A percentile compares a stretch with the other conserved stretches of the same genome.
Conservation (phyloP, 2,329 filamentous ascomycete genomes). For the Myotisia sp. region DNA sequence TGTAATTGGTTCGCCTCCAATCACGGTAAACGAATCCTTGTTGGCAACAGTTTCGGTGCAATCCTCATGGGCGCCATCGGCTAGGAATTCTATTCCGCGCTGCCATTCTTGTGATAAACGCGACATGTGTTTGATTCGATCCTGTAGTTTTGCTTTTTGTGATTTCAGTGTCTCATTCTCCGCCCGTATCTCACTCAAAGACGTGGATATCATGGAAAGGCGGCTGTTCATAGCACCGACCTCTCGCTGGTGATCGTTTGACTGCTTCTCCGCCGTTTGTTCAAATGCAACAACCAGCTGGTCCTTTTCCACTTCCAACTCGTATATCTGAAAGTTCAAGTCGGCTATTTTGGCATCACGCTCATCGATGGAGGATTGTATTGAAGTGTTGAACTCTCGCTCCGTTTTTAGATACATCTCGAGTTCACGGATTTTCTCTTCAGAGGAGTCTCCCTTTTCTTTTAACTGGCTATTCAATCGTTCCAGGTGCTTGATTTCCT, state of each 20-base stretch:
- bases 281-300: conserved; percentile 15
- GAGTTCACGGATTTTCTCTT: conserved; percentile 22
- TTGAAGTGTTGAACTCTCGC: conserved; percentile 20
- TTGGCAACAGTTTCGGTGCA: conserved; percentile 6
- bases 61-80: no score
- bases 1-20: conserved; percentile 30
- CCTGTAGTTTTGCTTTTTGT: conserved; percentile 24
- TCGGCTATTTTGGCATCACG: conserved; percentile 23
- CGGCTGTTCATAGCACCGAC: conserved; percentile 28
- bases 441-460: conserved; percentile 20
- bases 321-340: conserved; percentile 24
- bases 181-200: conserved; percentile 22
- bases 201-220: conserved; percentile 28
- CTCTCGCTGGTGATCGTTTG: conserved; percentile 22
- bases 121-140: conserved; percentile 24
- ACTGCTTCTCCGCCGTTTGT: conserved; percentile 15
- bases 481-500: conserved; percentile 23
- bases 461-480: conserved; percentile 25
- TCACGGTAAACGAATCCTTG: conserved; percentile 6
- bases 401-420: conserved; percentile 23
- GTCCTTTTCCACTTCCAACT: conserved; percentile 21
- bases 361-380: conserved; percentile 24
- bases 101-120: conserved; percentile 19
- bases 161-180: conserved; percentile 25
- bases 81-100: conserved; percentile 10